Conservation (phyloP, 768 basidiomycete genomes). For the Amanita rimosa region DNA sequence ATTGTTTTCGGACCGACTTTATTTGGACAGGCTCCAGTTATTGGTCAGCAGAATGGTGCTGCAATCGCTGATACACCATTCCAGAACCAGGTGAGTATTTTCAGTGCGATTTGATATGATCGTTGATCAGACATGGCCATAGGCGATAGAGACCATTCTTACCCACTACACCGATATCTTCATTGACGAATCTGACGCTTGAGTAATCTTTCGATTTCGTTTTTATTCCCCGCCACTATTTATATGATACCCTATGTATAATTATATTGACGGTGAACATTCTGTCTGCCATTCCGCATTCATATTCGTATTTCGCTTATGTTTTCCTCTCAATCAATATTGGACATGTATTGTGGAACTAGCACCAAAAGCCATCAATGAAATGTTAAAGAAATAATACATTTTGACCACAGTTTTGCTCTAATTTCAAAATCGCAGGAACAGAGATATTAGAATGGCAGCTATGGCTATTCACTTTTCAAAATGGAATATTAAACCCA, state of each 20-base stretch:
- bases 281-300: not conserved
- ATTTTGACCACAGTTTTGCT: no score
- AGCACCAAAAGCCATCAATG: no score
- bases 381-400: no score
- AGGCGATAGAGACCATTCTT: conserved; percentile 95
- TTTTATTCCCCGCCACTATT: not conserved
- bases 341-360: conserved; percentile 6
- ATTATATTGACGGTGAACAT: not conserved
- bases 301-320: not conserved
- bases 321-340: not conserved
- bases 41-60: conserved; percentile 37
- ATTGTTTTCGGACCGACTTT: conserved; percentile 99
- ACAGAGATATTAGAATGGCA: no score
- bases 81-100: conserved; percentile 52
- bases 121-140: conserved; percentile 11
- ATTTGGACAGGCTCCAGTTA: conserved; percentile 60
- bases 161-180: conserved; percentile 95
- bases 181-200: conserved; percentile 71
- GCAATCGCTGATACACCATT: conserved; percentile 56
- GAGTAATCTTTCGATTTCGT: conserved; percentile 8
- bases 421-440: no score
- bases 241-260: conserved; percentile 4
- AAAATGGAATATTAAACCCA: no score
- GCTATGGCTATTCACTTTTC: no score
- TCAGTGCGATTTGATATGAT: not conserved